A percentile compares a stretch with the other conserved stretches of the same genome.
Conservation (phyloP, 1,139 yeast species). For the Scheffersomyces segobiensis region DNA sequence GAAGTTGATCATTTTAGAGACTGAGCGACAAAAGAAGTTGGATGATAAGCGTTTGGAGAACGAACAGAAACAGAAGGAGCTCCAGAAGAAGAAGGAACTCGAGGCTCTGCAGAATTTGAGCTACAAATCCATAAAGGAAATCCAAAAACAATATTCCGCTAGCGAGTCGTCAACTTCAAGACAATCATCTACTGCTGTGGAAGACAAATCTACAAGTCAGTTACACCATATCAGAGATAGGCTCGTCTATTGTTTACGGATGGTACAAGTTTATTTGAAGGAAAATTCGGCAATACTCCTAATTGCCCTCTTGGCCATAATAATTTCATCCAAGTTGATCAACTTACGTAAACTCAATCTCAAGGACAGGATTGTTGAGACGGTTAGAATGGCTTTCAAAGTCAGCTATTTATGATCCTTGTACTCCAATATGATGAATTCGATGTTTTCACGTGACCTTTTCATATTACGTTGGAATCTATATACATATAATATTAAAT, state of each 20-base stretch:
- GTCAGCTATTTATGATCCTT: conserved; percentile 34
- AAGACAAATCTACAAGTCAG: conserved; percentile 3
- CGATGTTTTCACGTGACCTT: neutral
- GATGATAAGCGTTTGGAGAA: conserved; percentile 13
- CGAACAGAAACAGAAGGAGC: conserved; percentile 23
- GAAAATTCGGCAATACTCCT: conserved; percentile 33
- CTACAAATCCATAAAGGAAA: conserved; percentile 26
- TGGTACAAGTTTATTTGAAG: conserved; percentile 24
- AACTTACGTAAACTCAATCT: conserved; percentile 28
- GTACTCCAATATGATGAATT: neutral
- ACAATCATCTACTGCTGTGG: conserved; percentile 1
- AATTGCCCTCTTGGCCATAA: conserved; percentile 19
- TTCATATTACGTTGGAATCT: neutral
- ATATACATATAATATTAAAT: neutral
- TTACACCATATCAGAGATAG: conserved; percentile 11
- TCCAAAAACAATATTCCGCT: conserved; percentile 10
- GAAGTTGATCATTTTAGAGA: conserved; percentile 17
- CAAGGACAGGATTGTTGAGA: conserved; percentile 34
- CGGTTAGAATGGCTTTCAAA: conserved; percentile 47
- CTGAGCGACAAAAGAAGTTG: conserved; percentile 14
- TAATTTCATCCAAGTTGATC: conserved; percentile 23
- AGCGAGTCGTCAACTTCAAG: neutral
- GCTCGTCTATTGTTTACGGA: conserved; percentile 14
- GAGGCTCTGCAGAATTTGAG: conserved; percentile 31
- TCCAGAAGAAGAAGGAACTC: conserved; percentile 21